Percentiles rank a stretch among this genome's conserved stretches.
phyloP scores from a whole-genome alignment of 2,329 filamentous ascomycete genomes.

The Penicillium vulpinum region DNA sequence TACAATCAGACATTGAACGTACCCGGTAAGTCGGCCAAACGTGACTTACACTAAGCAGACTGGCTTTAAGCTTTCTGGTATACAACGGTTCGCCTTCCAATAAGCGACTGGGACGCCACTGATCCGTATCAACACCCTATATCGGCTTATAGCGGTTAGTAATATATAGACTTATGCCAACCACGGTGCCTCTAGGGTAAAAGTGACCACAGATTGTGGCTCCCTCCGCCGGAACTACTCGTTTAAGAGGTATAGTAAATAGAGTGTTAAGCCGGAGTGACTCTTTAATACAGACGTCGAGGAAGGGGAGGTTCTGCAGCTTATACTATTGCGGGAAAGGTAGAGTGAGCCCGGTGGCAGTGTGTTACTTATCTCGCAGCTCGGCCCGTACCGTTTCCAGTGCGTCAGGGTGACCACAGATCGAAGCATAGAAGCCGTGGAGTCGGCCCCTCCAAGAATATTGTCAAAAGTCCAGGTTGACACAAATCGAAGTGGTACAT shows the following conservation, averaged over 20 bases:
- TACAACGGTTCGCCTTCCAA: constrained; percentile 5
- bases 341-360: constrained; percentile 1
- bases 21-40: not conserved
- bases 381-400: constrained; percentile 6
- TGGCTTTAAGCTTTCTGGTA: constrained; percentile 9
- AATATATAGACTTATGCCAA: constrained; percentile 9
- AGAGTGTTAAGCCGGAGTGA: constrained; percentile 6
- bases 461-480: constrained; percentile 7
- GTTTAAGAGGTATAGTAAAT: constrained; percentile 8
- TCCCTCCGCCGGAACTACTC: constrained; percentile 3
- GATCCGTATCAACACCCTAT: constrained; percentile 6
- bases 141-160: constrained; percentile 7
- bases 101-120: constrained; percentile 6
- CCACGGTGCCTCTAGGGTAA: constrained; percentile 7
- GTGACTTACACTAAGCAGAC: constrained; percentile 6
- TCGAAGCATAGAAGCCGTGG: constrained; percentile 8
- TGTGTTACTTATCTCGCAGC: constrained; percentile 6
- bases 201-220: constrained; percentile 7
- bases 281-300: constrained; percentile 8
- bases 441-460: constrained; percentile 7
- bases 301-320: constrained; percentile 7
- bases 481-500: constrained; percentile 9
- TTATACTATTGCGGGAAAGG: constrained; percentile 5
- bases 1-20: constrained; percentile 7
- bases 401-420: constrained; percentile 7